Conservation (phyloP, 176 grass and related monocot species). For the Rhynchospora tenuis region DNA sequence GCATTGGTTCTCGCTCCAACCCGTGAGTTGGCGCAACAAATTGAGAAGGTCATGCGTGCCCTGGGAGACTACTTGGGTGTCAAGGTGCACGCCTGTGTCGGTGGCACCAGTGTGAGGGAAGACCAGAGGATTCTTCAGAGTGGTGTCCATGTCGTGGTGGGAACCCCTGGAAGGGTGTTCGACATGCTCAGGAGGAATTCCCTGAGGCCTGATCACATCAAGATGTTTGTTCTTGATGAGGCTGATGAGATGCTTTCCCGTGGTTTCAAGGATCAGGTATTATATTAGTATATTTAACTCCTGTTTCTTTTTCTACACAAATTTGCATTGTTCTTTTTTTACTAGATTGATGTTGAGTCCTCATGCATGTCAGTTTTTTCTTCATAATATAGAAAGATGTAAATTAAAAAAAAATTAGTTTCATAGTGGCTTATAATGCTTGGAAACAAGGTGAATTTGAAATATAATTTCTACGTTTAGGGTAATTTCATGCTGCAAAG, state of each 20-base stretch:
- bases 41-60: constrained; percentile 92
- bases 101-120: constrained; percentile 81
- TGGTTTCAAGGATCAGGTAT: constrained; percentile 95
- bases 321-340: background rate
- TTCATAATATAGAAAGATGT: background rate
- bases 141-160: constrained; percentile 88
- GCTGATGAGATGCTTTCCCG: constrained; percentile 98
- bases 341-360: background rate
- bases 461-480: background rate
- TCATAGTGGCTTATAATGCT: background rate
- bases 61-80: constrained; percentile 89
- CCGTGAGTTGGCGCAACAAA: constrained; percentile 89
- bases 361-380: background rate
- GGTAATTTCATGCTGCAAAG: background rate
- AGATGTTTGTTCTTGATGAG: constrained; percentile 94
- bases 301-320: background rate
- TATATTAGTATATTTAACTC: background rate
- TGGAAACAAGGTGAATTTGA: background rate
- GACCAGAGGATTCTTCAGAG: constrained; percentile 81
- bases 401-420: too few relatives aligned
- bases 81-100: constrained; percentile 89
- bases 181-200: constrained; percentile 81
- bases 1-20: constrained; percentile 86
- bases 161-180: constrained; percentile 78
- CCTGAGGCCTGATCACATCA: constrained; percentile 78